Evolutionary conservation across 345 rosid genomes (phyloP), one percentile per base, ranked within the genome.

Genomic region (Fremontodendron californicum): DNA sequence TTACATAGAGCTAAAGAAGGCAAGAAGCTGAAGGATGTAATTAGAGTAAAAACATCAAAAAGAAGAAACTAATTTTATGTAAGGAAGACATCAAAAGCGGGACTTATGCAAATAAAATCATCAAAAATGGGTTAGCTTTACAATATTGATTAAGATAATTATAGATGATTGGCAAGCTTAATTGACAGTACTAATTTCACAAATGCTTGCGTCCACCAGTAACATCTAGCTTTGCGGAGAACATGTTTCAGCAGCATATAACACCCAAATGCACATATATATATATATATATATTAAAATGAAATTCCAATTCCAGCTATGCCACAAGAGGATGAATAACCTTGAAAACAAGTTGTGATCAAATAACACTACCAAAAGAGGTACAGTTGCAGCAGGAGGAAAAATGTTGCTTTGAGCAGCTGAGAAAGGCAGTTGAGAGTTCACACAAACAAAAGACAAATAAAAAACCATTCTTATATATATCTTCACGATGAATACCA

Each of bases 381-480:
- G 25, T 25, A 60, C 19, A 60, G 37, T 60, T 60, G n/a, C n/a
- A n/a, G 64, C 19, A 60, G 64, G 64, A 27, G 19, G 64, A 4
- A 57, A 60, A 60, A 12, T 60, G 35, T 1, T 60, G 51, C 19
- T 16, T 1, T 33, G 3, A n/a, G n/a, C n/a, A 65, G 31, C 67
- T 58, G 57, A 42, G 49, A 35, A 19, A 35, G 62, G 42, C n/a
- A 72, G 18, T 49, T 35, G 35, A 45, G 5, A 48, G 6, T 48
- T 54, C 60, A n/a, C 4, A 21, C 57, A 51, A 25, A 57, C 12
- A 21, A 25, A 25, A 7, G 8, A 16, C 35, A 57, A 7, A 21
- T 73, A 70, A 78, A 78, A 74, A 78, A 13, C 37, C 37, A 78
- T 25, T 55, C 27, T 45, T n/a, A n/a, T n/a, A n/a, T n/a, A n/a